phyloP scores from a whole-genome alignment of 768 basidiomycete genomes.

The Pleurotus citrinopileatus region DNA sequence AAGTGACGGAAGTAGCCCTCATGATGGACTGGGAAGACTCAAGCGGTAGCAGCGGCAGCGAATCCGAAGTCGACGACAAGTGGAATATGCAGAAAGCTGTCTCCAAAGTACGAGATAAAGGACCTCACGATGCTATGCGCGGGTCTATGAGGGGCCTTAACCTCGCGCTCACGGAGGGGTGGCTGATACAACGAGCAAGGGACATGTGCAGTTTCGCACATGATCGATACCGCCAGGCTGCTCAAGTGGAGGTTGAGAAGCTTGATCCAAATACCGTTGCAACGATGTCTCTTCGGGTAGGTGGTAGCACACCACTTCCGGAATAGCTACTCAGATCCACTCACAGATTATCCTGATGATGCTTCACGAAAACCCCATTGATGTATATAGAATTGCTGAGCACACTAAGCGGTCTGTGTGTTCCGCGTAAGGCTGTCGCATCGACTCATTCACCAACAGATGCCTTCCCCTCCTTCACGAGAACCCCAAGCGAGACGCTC shows the following conservation, averaged over 20 bases:
- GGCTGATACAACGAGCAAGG: slow-evolving; percentile 67
- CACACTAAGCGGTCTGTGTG: slow-evolving; percentile 54
- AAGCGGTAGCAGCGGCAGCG: slow-evolving; percentile 45
- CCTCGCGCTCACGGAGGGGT: slow-evolving; percentile 65
- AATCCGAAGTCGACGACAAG: slow-evolving; percentile 49
- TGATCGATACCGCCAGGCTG: slow-evolving; percentile 73
- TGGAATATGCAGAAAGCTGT: slow-evolving; percentile 54
- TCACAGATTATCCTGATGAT: slow-evolving; percentile 69
- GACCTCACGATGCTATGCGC: slow-evolving; percentile 36
- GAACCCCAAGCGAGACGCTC: slow-evolving; percentile 57
- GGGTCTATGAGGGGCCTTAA: slow-evolving; percentile 69
- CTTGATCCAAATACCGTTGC: slow-evolving; percentile 48
- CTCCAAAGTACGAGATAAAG: slow-evolving; percentile 41
- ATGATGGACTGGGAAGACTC: slow-evolving; percentile 76
- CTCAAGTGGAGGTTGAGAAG: slow-evolving; percentile 53
- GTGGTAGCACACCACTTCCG: slow-evolving; percentile 11
- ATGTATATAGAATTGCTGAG: slow-evolving; percentile 69
- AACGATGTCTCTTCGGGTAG: slow-evolving; percentile 69
- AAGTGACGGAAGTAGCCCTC: slow-evolving; percentile 66
- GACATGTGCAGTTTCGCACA: slow-evolving; percentile 79
- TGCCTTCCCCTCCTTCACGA: slow-evolving; percentile 62
- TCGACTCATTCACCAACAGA: slow-evolving; percentile 24
- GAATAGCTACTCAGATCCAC: neutral
- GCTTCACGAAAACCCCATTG: slow-evolving; percentile 57
- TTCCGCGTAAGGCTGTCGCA: neutral